A percentile compares a stretch with the other conserved stretches of the same genome.
Conservation (phyloP, 1,139 yeast species). For the Suhomyces bokatorum region DNA sequence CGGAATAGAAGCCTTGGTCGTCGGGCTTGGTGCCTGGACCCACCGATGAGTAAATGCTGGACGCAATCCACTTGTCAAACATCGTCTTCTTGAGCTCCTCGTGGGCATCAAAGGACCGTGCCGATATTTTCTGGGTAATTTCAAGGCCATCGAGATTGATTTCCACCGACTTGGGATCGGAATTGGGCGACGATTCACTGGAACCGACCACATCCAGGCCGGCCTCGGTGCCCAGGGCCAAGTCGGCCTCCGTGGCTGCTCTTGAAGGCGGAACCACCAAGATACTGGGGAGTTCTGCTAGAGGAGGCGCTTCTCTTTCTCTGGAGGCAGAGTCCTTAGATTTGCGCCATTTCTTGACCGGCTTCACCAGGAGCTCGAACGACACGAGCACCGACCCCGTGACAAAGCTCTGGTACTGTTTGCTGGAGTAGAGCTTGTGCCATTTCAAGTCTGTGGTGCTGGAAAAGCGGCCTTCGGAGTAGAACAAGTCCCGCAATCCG, state of each 20-base stretch:
- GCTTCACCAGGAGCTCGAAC: slow-evolving; percentile 44
- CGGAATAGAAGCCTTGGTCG: slow-evolving; percentile 47
- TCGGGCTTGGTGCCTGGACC: slow-evolving; percentile 30
- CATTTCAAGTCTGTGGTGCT: slow-evolving; percentile 43
- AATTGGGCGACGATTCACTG: neutral
- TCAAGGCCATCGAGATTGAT: slow-evolving; percentile 16
- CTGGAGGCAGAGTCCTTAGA: slow-evolving; percentile 7
- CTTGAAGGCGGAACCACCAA: slow-evolving; percentile 24
- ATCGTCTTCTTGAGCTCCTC: slow-evolving; percentile 14
- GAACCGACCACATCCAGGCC: neutral
- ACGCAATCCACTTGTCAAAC: slow-evolving; percentile 32
- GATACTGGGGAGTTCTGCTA: slow-evolving; percentile 11
- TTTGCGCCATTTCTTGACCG: slow-evolving; percentile 10
- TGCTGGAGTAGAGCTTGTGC: slow-evolving; percentile 53
- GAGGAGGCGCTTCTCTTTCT: neutral
- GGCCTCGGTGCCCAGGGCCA: neutral
- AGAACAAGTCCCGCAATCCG: slow-evolving; percentile 45
- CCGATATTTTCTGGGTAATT: slow-evolving; percentile 14
- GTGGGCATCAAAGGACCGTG: slow-evolving; percentile 10
- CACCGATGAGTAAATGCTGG: slow-evolving; percentile 34
- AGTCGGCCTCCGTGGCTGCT: slow-evolving; percentile 7
- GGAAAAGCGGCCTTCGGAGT: slow-evolving; percentile 18
- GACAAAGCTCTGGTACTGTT: slow-evolving; percentile 47
- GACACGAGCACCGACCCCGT: slow-evolving; percentile 59
- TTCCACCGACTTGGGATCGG: slow-evolving; percentile 5